Percentiles rank a stretch among this genome's conserved stretches.
Conservation (phyloP, 345 rosid genomes). For the Eucalyptus viminalis region DNA sequence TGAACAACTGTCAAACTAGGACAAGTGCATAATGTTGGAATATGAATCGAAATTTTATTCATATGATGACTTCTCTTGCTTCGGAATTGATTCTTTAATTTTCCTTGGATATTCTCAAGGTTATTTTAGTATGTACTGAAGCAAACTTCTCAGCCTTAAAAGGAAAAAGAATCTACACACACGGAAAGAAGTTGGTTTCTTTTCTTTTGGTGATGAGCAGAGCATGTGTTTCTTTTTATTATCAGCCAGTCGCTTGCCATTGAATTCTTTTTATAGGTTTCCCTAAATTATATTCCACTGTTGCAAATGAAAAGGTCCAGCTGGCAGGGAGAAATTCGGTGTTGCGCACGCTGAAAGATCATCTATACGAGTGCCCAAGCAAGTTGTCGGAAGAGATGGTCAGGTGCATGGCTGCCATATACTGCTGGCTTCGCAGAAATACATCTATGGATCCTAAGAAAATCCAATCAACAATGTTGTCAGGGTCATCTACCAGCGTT, state of each 20-base stretch:
- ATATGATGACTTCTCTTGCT: not conserved
- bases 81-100: not conserved
- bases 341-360: conserved; percentile 63
- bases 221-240: not conserved
- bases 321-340: conserved; percentile 19
- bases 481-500: conserved; percentile 60
- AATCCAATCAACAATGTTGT: conserved; percentile 33
- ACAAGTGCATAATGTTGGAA: not conserved
- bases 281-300: not conserved
- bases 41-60: not conserved
- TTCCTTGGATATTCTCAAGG: not conserved
- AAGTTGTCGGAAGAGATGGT: conserved; percentile 94
- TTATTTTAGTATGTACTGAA: not conserved
- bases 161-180: not conserved
- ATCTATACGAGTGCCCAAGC: conserved; percentile 69
- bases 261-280: not conserved
- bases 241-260: not conserved
- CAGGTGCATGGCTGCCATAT: conserved; percentile 74
- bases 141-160: not conserved
- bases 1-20: not conserved
- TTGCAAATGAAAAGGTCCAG: not conserved
- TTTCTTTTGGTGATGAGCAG: not conserved
- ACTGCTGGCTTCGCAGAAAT: conserved; percentile 60
- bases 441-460: conserved; percentile 27
- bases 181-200: not conserved